These are phyloP conservation scores for Batkoa obscura DNA, from an alignment of 371 early-diverging fungal species.

Conservation along the genomic window DNA sequence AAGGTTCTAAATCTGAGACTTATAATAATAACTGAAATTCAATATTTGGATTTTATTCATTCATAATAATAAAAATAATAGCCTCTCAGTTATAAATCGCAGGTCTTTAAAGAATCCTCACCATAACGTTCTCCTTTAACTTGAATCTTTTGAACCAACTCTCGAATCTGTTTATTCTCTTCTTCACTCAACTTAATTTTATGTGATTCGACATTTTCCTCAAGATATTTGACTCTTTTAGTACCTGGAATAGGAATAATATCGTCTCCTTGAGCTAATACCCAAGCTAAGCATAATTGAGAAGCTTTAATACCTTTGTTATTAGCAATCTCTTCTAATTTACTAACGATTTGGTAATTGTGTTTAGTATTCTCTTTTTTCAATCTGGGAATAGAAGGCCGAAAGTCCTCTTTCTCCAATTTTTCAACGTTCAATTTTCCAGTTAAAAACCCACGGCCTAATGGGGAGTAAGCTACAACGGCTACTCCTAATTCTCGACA, in stretches of 20 bases:
- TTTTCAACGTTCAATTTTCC: too few relatives aligned
- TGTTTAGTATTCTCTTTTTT: too few relatives aligned
- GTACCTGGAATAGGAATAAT: constrained; percentile 35
- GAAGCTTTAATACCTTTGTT: constrained; percentile 18
- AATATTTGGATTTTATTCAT: too few relatives aligned
- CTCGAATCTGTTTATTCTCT: constrained; percentile 18
- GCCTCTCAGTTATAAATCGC: too few relatives aligned
- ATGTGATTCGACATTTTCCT: constrained; percentile 21
- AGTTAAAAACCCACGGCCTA: too few relatives aligned
- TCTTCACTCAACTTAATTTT: constrained; percentile 17
- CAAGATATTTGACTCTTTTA: constrained; percentile 14
- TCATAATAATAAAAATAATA: too few relatives aligned
- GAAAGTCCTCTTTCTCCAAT: too few relatives aligned
- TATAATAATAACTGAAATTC: too few relatives aligned
- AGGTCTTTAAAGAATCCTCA: neutral
- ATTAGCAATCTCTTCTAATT: constrained; percentile 18
- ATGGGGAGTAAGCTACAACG: too few relatives aligned
- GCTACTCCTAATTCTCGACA: too few relatives aligned
- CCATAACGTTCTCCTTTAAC: constrained; percentile 17
- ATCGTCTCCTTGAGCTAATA: constrained; percentile 18
- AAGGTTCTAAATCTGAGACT: too few relatives aligned
- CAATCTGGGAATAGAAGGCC: too few relatives aligned
- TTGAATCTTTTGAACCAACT: constrained; percentile 13
- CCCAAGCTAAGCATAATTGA: constrained; percentile 33
- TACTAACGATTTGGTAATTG: constrained; percentile 25